Percentiles rank a stretch among this genome's conserved stretches.
Evolutionary conservation across 148 eudicot species (phyloP).

Genomic region (Nyssa sinensis): DNA sequence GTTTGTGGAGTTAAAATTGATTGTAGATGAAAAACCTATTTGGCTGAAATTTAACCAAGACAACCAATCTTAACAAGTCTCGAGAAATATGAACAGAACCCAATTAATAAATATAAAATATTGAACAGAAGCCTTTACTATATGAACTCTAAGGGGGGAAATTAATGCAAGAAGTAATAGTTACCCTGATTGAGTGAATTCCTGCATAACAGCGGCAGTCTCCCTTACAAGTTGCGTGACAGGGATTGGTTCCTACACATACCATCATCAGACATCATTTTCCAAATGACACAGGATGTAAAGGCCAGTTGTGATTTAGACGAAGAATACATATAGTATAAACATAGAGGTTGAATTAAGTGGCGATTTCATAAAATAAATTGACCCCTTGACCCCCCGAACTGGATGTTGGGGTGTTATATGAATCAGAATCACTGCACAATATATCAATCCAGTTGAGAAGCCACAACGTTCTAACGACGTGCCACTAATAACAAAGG

Average conservation of each 20-base stretch:
- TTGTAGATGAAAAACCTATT: no score
- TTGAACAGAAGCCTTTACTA: no score
- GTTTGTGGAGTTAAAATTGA: no score
- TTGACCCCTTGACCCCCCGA: no score
- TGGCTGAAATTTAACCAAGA: no score
- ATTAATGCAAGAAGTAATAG: constrained; percentile 3
- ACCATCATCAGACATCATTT: not conserved
- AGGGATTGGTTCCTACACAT: constrained; percentile 80
- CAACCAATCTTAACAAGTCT: no score
- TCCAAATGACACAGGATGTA: not conserved
- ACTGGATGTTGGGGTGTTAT: no score
- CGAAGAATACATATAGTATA: not conserved
- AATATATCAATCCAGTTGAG: not conserved
- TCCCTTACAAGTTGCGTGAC: constrained; percentile 98
- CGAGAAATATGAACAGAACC: no score
- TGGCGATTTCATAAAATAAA: not conserved
- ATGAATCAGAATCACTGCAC: not conserved
- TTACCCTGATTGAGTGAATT: constrained; percentile 99
- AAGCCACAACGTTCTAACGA: not conserved
- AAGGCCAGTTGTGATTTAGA: not conserved
- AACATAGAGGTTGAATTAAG: not conserved
- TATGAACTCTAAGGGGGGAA: not conserved
- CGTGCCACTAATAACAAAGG: not conserved
- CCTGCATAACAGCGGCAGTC: constrained; percentile 99
- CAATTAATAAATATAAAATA: no score